Base-by-base conservation (phyloP, 2,329 filamentous ascomycete species). In the Aspergillus proliferans region DNA sequence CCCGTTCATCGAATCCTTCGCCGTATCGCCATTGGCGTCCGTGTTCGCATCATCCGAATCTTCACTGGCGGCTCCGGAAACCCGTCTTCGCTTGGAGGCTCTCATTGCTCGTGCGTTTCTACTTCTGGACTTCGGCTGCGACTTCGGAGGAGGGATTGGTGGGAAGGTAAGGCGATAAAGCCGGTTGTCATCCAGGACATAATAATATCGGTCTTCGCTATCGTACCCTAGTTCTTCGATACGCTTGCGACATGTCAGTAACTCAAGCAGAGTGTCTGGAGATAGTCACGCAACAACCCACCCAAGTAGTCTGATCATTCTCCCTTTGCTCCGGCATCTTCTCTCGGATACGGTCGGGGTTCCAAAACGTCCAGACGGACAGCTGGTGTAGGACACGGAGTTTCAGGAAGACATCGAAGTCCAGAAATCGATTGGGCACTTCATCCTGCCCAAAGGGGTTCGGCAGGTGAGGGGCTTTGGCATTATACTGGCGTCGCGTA, bases 121-220 rank as follows among this genome's bases (percentile, higher is more conserved):
- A 22, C 79, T 81, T 60, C 83, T 87, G 4, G 75, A 68, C 77
- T 85, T 80, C 2, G 81, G 75, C 63, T 86, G 86, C 2, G 77
- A 66, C n/a, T 76, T 71, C 5, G 77, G 71, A 12, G 80, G 69
- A 6, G 82, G 79, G 2, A 81, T 76, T 1, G 83, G 81, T 22
- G 86, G 79, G 51, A 95, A 88, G n/a, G 87, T 89, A 52, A 86
- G 78, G 48, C 91, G 87, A 67, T 98, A 98, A 39, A 98, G 76
- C 53, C 93, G 82, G 60, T 96, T 94, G 66, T 98, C 93, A 60
- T 97, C 92, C 3, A 98, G 79, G 3, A 97, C 85, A 62, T 86
- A 95, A 65, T 97, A 95, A 33, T 84, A 84, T 34, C 89, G 85
- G 55, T 95, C 91, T 43, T 95, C 78, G 19, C 83, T 79, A 67